Conservation (phyloP, 1,139 yeast species). For the Hyphopichia burtonii region DNA sequence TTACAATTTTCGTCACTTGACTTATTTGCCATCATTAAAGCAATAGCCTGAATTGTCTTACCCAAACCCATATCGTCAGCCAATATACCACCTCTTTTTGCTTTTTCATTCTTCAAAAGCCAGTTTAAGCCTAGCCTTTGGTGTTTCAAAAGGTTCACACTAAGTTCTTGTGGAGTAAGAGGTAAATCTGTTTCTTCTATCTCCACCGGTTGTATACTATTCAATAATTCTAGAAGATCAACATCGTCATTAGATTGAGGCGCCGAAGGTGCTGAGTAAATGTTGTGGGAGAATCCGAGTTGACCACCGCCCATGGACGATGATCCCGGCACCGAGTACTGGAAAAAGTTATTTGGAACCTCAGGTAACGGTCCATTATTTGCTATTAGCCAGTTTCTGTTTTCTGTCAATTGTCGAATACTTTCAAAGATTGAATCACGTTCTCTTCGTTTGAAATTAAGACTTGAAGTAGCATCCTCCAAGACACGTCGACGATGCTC, state of each 20-base stretch:
- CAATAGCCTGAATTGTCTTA: constrained; percentile 80
- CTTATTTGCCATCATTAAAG: constrained; percentile 60
- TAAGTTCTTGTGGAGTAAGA: constrained; percentile 68
- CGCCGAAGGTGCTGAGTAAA: constrained; percentile 20
- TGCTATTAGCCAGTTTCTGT: not conserved
- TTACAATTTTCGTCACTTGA: constrained; percentile 36
- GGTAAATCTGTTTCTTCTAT: constrained; percentile 41
- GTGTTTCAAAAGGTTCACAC: constrained; percentile 71
- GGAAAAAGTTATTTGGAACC: no score
- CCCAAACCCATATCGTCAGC: constrained; percentile 98
- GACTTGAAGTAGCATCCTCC: not conserved
- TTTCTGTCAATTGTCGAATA: not conserved
- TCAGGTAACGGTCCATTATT: no score
- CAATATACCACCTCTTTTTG: constrained; percentile 70
- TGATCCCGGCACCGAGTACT: not conserved
- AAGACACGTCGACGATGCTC: not conserved
- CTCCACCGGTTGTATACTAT: constrained; percentile 63
- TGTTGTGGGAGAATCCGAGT: constrained; percentile 17
- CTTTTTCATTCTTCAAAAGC: constrained; percentile 69
- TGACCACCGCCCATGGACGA: constrained; percentile 10
- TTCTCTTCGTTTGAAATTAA: not conserved
- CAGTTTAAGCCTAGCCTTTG: constrained; percentile 85
- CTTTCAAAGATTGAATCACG: not conserved
- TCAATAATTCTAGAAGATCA: constrained; percentile 50
- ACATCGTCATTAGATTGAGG: constrained; percentile 28